phyloP scores from a whole-genome alignment of 371 early-diverging fungal species.

The Umbelopsis sp. region DNA sequence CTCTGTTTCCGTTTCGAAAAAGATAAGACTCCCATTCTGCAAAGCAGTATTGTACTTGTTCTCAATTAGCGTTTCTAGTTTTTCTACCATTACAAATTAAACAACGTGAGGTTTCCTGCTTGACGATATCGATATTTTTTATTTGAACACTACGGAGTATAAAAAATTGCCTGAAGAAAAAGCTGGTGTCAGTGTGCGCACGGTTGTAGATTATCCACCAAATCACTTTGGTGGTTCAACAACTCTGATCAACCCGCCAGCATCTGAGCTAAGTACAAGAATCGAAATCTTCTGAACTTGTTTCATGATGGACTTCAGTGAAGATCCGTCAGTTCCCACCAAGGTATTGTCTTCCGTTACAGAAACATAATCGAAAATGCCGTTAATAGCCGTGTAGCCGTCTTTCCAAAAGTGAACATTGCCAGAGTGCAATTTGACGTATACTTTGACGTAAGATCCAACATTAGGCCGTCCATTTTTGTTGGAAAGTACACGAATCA shows the following conservation, averaged over 20 bases:
- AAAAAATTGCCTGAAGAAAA: background rate
- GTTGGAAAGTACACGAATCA: conserved; percentile 50
- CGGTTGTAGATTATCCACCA: background rate
- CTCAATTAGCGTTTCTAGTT: conserved; percentile 19
- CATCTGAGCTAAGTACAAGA: conserved; percentile 4
- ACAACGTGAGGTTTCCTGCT: background rate
- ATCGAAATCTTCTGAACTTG: conserved; percentile 10
- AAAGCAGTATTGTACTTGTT: conserved; percentile 38
- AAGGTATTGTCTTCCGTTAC: conserved; percentile 50
- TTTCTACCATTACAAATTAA: background rate
- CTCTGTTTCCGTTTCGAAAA: conserved; percentile 28
- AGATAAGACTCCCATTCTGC: conserved; percentile 30
- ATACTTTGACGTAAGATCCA: conserved; percentile 65
- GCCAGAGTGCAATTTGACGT: conserved; percentile 43
- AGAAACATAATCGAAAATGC: conserved; percentile 61
- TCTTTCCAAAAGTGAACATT: conserved; percentile 61
- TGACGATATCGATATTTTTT: background rate
- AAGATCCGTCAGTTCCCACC: conserved; percentile 21
- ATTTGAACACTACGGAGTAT: background rate
- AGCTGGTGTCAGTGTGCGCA: no score
- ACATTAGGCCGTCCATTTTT: conserved; percentile 41
- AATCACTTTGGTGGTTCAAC: conserved; percentile 8
- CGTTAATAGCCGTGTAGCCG: conserved; percentile 64
- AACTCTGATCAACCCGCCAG: conserved; percentile 3
- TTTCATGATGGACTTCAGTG: conserved; percentile 22